These are phyloP conservation scores for Eutrema yunnanense DNA, from an alignment of 345 rosid species.

Conservation along the genomic window DNA sequence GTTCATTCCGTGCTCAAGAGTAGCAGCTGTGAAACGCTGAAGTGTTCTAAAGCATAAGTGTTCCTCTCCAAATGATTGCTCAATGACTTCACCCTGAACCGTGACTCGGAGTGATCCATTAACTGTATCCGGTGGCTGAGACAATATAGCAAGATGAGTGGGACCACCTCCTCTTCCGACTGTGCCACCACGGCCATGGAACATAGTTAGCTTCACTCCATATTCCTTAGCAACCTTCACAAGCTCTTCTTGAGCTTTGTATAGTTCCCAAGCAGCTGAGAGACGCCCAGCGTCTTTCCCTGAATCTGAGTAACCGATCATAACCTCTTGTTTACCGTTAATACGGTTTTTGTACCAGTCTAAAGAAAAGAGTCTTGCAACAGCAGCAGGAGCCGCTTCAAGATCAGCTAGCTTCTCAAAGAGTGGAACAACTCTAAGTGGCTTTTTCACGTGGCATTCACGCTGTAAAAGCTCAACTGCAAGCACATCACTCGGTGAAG, in stretches of 20 bases:
- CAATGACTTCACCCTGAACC: conserved; percentile 96
- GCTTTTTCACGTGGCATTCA: conserved; percentile 82
- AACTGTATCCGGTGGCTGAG: conserved; percentile 99
- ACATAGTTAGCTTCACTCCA: conserved; percentile 95
- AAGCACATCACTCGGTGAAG: conserved; percentile 90
- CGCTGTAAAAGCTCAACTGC: conserved; percentile 97
- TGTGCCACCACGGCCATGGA: conserved; percentile 99
- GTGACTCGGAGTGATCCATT: conserved; percentile 93
- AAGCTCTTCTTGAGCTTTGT: conserved; percentile 97
- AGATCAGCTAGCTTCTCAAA: conserved; percentile 98
- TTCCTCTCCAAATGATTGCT: conserved; percentile 93
- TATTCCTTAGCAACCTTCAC: conserved; percentile 76
- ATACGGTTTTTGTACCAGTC: conserved; percentile 91
- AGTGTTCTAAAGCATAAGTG: conserved; percentile 92
- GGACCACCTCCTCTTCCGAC: conserved; percentile 99
- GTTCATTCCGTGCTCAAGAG: conserved; percentile 94
- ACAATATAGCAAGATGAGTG: conserved; percentile 94
- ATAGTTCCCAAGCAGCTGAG: conserved; percentile 97
- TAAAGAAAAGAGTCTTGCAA: conserved; percentile 81
- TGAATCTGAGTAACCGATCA: conserved; percentile 98
- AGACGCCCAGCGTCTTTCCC: conserved; percentile 97
- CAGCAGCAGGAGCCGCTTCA: conserved; percentile 96
- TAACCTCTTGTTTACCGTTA: conserved; percentile 95
- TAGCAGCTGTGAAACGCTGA: conserved; percentile 96
- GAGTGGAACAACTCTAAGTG: conserved; percentile 94